Conservation (phyloP, 2,329 filamentous ascomycete species). For the Chaetothyriales sp. region DNA sequence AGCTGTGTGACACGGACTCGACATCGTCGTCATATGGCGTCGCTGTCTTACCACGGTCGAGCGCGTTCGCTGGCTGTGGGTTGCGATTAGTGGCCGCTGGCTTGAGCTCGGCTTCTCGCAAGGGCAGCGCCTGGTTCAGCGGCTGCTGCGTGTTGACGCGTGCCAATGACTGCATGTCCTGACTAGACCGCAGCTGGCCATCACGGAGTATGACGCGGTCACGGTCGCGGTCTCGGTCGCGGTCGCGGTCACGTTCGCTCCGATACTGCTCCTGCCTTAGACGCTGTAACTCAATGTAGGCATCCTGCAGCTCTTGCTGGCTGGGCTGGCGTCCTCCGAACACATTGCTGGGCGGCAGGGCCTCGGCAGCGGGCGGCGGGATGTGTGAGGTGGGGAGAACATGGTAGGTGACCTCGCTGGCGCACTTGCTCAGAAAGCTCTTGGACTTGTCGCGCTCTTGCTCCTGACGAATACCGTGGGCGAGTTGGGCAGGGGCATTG, state of each 20-base stretch:
- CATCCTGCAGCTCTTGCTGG: conserved; percentile 43
- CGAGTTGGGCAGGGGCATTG: conserved; percentile 27
- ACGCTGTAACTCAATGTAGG: conserved; percentile 42
- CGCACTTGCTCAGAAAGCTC: conserved; percentile 48
- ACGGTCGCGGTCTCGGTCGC: conserved; percentile 33
- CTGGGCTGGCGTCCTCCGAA: conserved; percentile 35
- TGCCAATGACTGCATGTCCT: conserved; percentile 26
- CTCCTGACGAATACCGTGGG: conserved; percentile 40
- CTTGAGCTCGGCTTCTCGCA: conserved; percentile 29
- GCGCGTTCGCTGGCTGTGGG: conserved; percentile 38
- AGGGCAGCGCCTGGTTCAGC: conserved; percentile 25
- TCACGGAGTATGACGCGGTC: conserved; percentile 44
- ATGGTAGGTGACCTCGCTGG: conserved; percentile 54
- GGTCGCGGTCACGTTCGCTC: conserved; percentile 31
- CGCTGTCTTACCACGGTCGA: conserved; percentile 34
- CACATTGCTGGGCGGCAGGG: conserved; percentile 24
- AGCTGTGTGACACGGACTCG: conserved; percentile 43
- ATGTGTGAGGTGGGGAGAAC: conserved; percentile 50
- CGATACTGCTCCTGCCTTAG: conserved; percentile 37
- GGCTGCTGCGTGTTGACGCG: conserved; percentile 25
- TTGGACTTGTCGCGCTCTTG: conserved; percentile 47
- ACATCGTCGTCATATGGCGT: conserved; percentile 37
- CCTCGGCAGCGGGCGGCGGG: conserved; percentile 35
- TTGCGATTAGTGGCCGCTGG: conserved; percentile 23
- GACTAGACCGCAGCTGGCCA: conserved; percentile 31